These are phyloP conservation scores for Ampelocalamus luodianensis DNA, from an alignment of 176 grass and related monocot species.

Conservation along the genomic window DNA sequence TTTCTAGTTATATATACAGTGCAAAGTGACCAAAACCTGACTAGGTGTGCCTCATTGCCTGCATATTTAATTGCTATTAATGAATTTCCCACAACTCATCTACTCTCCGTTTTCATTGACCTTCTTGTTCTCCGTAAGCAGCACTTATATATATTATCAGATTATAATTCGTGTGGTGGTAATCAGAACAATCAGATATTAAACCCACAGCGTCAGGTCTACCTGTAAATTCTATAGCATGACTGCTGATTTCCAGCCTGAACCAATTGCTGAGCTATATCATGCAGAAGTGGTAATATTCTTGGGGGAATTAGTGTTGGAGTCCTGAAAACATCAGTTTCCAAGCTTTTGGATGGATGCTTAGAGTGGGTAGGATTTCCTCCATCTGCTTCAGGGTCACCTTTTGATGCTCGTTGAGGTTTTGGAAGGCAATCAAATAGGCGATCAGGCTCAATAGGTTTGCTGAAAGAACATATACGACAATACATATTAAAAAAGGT, in stretches of 20 bases:
- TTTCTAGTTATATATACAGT: conserved; percentile 12
- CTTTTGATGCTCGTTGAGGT: conserved; percentile 42
- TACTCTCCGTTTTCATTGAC: conserved; percentile 32
- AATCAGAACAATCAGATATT: conserved; percentile 23
- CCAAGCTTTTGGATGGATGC: conserved; percentile 56
- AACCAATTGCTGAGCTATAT: conserved; percentile 73
- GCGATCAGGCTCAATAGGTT: conserved; percentile 71
- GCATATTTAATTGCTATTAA: conserved; percentile 31
- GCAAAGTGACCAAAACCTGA: conserved; percentile 39
- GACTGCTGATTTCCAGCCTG: conserved; percentile 65
- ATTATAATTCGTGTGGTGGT: conserved; percentile 35
- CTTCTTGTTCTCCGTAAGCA: conserved; percentile 45
- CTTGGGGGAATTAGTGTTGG: conserved; percentile 63
- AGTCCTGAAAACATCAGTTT: conserved; percentile 52
- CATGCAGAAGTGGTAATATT: conserved; percentile 62
- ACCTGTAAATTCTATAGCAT: conserved; percentile 75
- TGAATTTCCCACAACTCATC: conserved; percentile 33
- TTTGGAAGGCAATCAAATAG: conserved; percentile 64
- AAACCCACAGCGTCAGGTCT: neutral
- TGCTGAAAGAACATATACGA: conserved; percentile 63
- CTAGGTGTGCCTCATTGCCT: conserved; percentile 32
- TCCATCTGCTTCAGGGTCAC: conserved; percentile 29
- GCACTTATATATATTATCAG: conserved; percentile 31
- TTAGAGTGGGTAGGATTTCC: conserved; percentile 41
- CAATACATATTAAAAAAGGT: neutral